Percentiles rank a stretch among this genome's conserved stretches.
phyloP scores from a whole-genome alignment of 75 land plant species.

The Adiantum capillusveneris region DNA sequence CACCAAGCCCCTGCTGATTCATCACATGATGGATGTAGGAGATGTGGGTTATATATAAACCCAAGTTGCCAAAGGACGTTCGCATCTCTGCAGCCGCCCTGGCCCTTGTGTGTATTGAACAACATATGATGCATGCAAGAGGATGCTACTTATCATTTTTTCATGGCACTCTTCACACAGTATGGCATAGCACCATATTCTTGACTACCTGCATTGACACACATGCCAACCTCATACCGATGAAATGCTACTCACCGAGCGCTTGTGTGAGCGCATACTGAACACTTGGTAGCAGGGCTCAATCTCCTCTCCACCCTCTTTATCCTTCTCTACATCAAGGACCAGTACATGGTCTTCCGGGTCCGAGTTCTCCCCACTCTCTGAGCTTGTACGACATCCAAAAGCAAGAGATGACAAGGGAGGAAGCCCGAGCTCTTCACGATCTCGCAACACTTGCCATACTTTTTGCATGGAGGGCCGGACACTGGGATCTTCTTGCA shows the following conservation, averaged over 20 bases:
- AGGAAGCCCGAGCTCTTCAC: neutral
- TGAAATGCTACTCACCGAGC: neutral
- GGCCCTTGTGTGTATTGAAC: too few relatives aligned
- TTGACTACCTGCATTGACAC: too few relatives aligned
- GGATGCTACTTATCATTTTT: too few relatives aligned
- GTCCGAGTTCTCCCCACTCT: neutral
- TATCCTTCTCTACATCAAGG: neutral
- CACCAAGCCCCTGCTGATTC: too few relatives aligned
- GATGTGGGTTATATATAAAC: too few relatives aligned
- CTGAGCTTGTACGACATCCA: neutral
- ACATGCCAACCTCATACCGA: neutral
- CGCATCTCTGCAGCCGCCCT: too few relatives aligned
- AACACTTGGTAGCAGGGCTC: slow-evolving; percentile 2
- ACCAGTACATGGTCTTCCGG: neutral
- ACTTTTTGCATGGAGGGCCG: neutral
- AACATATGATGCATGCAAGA: too few relatives aligned
- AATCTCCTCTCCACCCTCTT: neutral
- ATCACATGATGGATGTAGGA: too few relatives aligned
- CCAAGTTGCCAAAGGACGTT: too few relatives aligned
- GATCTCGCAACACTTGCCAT: neutral
- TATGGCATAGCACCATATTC: too few relatives aligned
- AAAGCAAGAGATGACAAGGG: neutral
- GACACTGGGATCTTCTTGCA: neutral
- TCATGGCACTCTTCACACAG: too few relatives aligned
- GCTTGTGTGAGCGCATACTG: neutral